These are phyloP conservation scores for Niveomyces coronatus DNA, from an alignment of 2,329 filamentous ascomycete species.

Conservation along the genomic window DNA sequence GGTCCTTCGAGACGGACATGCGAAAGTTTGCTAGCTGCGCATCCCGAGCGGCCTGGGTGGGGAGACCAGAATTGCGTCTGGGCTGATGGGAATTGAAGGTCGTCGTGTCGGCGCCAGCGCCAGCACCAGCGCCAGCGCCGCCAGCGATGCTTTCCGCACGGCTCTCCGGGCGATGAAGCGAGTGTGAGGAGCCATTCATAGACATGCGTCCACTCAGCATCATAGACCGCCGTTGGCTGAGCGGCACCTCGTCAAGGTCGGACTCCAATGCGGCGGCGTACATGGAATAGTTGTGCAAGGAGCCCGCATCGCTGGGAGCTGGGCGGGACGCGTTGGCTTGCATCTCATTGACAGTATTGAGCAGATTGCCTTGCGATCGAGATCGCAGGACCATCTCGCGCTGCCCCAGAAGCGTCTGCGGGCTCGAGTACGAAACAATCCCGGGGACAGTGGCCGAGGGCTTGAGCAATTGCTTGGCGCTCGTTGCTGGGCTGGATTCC, in stretches of 20 bases:
- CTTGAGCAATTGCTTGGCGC: neutral
- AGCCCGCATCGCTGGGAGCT: conserved; percentile 31
- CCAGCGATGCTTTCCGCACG: conserved; percentile 10
- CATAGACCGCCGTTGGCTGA: conserved; percentile 57
- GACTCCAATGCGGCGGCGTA: conserved; percentile 21
- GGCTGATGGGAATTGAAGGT: conserved; percentile 47
- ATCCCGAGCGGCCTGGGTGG: conserved; percentile 37
- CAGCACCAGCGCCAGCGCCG: no score
- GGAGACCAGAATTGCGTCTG: conserved; percentile 33
- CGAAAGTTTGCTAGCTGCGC: conserved; percentile 57
- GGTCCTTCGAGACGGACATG: conserved; percentile 51
- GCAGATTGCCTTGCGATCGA: conserved; percentile 35
- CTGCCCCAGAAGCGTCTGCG: conserved; percentile 45
- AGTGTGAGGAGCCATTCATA: conserved; percentile 12
- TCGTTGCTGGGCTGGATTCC: neutral
- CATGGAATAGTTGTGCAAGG: conserved; percentile 27
- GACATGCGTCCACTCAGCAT: conserved; percentile 37
- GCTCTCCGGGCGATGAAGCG: conserved; percentile 4
- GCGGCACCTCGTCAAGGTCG: conserved; percentile 58
- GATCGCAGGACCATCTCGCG: conserved; percentile 44
- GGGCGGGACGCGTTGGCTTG: conserved; percentile 15
- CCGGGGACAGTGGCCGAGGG: conserved; percentile 29
- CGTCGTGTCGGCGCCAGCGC: conserved; percentile 23
- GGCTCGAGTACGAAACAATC: conserved; percentile 39
- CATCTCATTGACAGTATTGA: conserved; percentile 17